phyloP scores from a whole-genome alignment of 306 rosid genomes.

The Prinsepia uniflora region DNA sequence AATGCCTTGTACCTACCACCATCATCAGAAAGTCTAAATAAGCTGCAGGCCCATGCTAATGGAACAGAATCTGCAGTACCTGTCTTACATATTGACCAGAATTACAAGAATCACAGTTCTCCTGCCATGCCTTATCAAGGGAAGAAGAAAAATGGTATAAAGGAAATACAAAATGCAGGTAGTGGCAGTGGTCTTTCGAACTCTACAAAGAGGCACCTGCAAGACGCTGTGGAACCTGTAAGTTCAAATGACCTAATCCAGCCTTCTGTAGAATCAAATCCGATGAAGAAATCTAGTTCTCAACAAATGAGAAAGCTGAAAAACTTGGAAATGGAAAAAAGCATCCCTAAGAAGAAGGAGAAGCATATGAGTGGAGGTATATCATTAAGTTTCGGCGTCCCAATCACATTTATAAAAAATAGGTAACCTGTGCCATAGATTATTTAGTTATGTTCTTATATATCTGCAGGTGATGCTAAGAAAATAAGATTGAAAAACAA shows the following conservation, averaged over 20 bases:
- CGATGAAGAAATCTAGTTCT: conserved; percentile 37
- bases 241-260: conserved; percentile 42
- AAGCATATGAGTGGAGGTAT: conserved; percentile 46
- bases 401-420: neutral
- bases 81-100: conserved; percentile 35
- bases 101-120: conserved; percentile 29
- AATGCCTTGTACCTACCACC: conserved; percentile 51
- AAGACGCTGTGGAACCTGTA: conserved; percentile 38
- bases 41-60: conserved; percentile 33
- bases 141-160: conserved; percentile 44
- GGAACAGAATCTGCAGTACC: conserved; percentile 37
- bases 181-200: conserved; percentile 29
- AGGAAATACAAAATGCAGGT: conserved; percentile 38
- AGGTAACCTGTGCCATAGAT: conserved; percentile 3
- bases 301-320: conserved; percentile 28
- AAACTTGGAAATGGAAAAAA: conserved; percentile 38
- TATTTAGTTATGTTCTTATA: neutral
- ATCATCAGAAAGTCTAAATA: conserved; percentile 42
- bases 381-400: conserved; percentile 21
- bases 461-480: conserved; percentile 43
- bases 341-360: conserved; percentile 41
- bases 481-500: conserved; percentile 44
- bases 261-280: conserved; percentile 37
- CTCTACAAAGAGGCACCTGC: conserved; percentile 35
- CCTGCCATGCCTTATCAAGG: conserved; percentile 33